Evolutionary conservation across 352 stramenopile genomes (phyloP), one percentile per base, ranked within the genome.

Genomic region (Blastocystis sp.): DNA sequence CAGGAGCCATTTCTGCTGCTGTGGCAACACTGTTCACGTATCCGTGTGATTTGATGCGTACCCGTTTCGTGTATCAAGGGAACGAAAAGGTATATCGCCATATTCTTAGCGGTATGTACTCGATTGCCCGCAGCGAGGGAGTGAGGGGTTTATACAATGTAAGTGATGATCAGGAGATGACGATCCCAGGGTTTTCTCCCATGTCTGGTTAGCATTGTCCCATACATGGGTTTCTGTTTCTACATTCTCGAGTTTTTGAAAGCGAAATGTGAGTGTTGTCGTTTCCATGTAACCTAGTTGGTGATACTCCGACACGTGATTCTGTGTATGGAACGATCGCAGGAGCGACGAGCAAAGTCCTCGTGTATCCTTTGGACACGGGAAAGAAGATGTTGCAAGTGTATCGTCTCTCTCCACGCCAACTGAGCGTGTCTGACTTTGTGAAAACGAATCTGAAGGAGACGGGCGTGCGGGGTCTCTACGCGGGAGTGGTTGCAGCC

Each of bases 351-450:
- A 78, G 67, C 42, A 78, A 78, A 42, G 21, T 78, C 18, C 67
- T 78, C 49, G 67, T 78, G 18, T 78, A 78, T n/a, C 67, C 67
- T 42, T 21, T 78, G 32, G 67, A 78, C 34, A 78, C 67, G 51
- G 67, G 67, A 38, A 78, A 78, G 67, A 78, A 78, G 67, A 14
- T 78, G 0, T 46, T 78, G 27, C 67, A 78, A 42, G 67, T 78
- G 40, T 78, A 78, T 40, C 42, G 44, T 9, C 32, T 78, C 18
- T 42, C 24, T n/a, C 67, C 42, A 4, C 3, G n/a, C n/a, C 21
- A 67, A 14, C 16, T 18, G 21, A 56, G 36, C 7, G 46, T 78
- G 1, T 32, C 24, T 38, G 32, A 32, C 14, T 78, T 78, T 40
- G 4, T 78, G 21, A 27, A 32, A 1, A 4, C 24, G 6, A 32